Conservation (phyloP, 2,329 filamentous ascomycete species). For the Fusarium nematophilum region DNA sequence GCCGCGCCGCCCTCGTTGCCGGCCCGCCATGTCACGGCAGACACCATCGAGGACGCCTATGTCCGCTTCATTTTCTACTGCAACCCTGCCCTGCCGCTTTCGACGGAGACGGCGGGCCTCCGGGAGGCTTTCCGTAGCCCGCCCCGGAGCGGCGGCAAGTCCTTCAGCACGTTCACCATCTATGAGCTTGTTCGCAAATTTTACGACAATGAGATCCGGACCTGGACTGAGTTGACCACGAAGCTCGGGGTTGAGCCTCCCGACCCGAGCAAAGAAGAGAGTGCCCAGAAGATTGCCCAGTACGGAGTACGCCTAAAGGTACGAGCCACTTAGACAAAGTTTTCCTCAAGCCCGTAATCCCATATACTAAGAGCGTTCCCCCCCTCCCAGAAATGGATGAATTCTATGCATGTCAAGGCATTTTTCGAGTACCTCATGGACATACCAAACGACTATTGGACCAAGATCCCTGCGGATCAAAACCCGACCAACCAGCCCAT, state of each 20-base stretch:
- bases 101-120: slow-evolving; percentile 76
- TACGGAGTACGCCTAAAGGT: slow-evolving; percentile 94
- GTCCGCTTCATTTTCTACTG: slow-evolving; percentile 89
- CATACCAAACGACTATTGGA: slow-evolving; percentile 83
- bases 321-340: slow-evolving; percentile 15
- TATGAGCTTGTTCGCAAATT: slow-evolving; percentile 84
- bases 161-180: slow-evolving; percentile 80
- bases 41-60: slow-evolving; percentile 84
- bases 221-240: slow-evolving; percentile 89
- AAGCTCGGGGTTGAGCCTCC: slow-evolving; percentile 90
- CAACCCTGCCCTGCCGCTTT: slow-evolving; percentile 79
- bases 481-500: slow-evolving; percentile 72
- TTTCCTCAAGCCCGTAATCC: not conserved
- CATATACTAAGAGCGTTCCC: slow-evolving; percentile 23
- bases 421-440: slow-evolving; percentile 92
- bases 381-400: slow-evolving; percentile 87
- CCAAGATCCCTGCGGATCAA: slow-evolving; percentile 74
- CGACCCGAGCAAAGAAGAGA: slow-evolving; percentile 84
- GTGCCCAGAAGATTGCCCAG: slow-evolving; percentile 92
- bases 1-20: slow-evolving; percentile 62
- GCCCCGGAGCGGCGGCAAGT: slow-evolving; percentile 88
- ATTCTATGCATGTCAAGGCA: slow-evolving; percentile 92
- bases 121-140: slow-evolving; percentile 81
- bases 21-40: slow-evolving; percentile 72
- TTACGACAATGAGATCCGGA: slow-evolving; percentile 86